Evolutionary conservation across 352 stramenopile genomes (phyloP).

Genomic region (Pythium phragmiticola): DNA sequence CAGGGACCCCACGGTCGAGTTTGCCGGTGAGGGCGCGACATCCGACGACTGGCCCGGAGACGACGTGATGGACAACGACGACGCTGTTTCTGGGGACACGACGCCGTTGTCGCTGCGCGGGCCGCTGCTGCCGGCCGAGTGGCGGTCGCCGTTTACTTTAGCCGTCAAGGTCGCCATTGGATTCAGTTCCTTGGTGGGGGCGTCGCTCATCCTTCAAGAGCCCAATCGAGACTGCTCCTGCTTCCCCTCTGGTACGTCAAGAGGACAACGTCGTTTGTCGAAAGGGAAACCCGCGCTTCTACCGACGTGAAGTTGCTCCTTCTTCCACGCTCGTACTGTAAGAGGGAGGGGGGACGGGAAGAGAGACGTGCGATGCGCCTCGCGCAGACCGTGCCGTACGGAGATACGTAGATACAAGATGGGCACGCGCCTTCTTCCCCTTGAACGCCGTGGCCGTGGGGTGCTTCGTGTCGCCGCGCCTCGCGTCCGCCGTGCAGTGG

Average conservation of each 20-base stretch:
- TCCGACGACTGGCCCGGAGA: constrained; percentile 21
- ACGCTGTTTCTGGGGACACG: constrained; percentile 20
- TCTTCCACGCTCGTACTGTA: background rate
- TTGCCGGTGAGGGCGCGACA: constrained; percentile 5
- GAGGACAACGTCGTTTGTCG: background rate
- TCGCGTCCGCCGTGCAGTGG: constrained; percentile 5
- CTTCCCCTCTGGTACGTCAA: background rate
- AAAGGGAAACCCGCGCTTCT: background rate
- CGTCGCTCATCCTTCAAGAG: constrained; percentile 9
- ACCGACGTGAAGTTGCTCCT: background rate
- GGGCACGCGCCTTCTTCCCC: too few relatives aligned
- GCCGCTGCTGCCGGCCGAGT: constrained; percentile 12
- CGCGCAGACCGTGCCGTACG: background rate
- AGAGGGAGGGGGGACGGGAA: background rate
- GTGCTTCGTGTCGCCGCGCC: background rate
- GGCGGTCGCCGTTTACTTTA: constrained; percentile 12
- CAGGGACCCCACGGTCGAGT: constrained; percentile 15
- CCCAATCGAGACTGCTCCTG: background rate
- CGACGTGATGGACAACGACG: constrained; percentile 17
- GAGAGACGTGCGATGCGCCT: background rate
- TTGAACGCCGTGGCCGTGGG: background rate
- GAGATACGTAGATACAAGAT: background rate
- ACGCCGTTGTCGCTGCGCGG: constrained; percentile 15
- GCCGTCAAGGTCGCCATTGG: constrained; percentile 8
- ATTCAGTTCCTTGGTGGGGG: constrained; percentile 10